Evolutionary conservation across 2,329 filamentous ascomycete genomes (phyloP).

Genomic region (Leptodontidium sp.): DNA sequence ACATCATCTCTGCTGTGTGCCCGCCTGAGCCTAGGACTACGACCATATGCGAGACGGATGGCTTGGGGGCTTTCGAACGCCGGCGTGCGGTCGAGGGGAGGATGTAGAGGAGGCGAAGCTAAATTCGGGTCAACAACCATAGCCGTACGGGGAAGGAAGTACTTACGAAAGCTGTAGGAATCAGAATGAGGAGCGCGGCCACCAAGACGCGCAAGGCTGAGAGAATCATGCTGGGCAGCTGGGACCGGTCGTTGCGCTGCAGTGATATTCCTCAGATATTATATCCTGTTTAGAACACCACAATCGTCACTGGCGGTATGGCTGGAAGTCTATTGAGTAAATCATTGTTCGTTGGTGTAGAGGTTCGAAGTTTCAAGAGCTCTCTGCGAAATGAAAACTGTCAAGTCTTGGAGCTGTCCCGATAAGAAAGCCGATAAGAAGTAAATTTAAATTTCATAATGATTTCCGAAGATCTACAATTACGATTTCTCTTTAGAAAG

Average conservation of each 20-base stretch:
- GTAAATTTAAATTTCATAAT: too few species aligned
- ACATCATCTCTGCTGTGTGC: constrained; percentile 94
- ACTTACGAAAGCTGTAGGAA: constrained; percentile 42
- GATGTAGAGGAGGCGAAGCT: constrained; percentile 46
- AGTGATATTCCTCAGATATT: background rate
- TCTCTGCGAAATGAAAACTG: background rate
- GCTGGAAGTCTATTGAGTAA: background rate
- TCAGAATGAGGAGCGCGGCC: constrained; percentile 37
- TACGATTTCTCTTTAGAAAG: too few species aligned
- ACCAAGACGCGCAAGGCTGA: constrained; percentile 40
- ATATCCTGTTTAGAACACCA: background rate
- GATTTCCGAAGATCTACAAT: too few species aligned
- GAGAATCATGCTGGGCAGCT: constrained; percentile 23
- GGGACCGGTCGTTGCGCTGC: background rate
- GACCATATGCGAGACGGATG: constrained; percentile 66
- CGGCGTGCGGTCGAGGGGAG: constrained; percentile 35
- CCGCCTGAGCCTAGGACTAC: constrained; percentile 92
- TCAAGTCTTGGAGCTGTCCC: background rate
- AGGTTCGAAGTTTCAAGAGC: background rate
- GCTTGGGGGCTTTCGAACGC: constrained; percentile 21
- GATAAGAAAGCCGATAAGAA: background rate
- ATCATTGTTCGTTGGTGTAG: background rate
- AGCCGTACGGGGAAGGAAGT: background rate
- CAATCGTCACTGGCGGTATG: background rate
- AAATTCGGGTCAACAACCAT: constrained; percentile 14